These are phyloP conservation scores for Alternaria novae-zelandiae DNA, from an alignment of 2,329 filamentous ascomycete genomes.

Conservation along the genomic window DNA sequence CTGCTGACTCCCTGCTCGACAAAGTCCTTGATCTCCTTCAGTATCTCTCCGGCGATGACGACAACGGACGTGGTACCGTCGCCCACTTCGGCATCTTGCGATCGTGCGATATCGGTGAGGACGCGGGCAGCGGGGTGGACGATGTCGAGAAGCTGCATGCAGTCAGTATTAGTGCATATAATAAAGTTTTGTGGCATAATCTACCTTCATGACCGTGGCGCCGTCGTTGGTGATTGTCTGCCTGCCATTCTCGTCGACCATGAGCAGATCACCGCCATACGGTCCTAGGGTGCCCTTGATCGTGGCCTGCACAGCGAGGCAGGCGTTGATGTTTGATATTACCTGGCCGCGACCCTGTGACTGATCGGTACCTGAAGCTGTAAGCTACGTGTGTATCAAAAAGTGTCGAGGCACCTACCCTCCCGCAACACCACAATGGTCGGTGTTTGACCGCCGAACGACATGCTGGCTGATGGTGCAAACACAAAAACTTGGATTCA, in stretches of 20 bases:
- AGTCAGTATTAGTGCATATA: slow-evolving; percentile 5
- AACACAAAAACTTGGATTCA: slow-evolving; percentile 3
- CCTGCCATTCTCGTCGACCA: slow-evolving; percentile 93
- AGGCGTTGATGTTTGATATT: slow-evolving; percentile 98
- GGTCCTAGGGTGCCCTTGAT: slow-evolving; percentile 96
- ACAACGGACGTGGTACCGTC: slow-evolving; percentile 98
- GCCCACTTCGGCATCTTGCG: slow-evolving; percentile 98
- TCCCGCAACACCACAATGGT: slow-evolving; percentile 98
- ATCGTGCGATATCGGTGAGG: slow-evolving; percentile 96
- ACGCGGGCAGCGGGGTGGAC: slow-evolving; percentile 97
- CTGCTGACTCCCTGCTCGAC: slow-evolving; percentile 97
- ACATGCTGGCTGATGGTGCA: slow-evolving; percentile 66
- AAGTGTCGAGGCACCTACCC: slow-evolving; percentile 65
- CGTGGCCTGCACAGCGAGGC: slow-evolving; percentile 91
- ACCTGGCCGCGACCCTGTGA: slow-evolving; percentile 98
- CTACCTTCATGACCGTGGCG: slow-evolving; percentile 97
- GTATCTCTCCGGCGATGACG: slow-evolving; percentile 93
- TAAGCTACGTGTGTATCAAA: slow-evolving; percentile 25
- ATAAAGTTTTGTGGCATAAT: neutral
- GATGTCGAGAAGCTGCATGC: slow-evolving; percentile 86
- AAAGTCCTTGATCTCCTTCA: slow-evolving; percentile 95
- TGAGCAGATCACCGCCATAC: slow-evolving; percentile 93
- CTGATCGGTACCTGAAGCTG: slow-evolving; percentile 80
- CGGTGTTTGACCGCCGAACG: slow-evolving; percentile 95
- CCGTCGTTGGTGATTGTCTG: slow-evolving; percentile 99